These are phyloP conservation scores for Exophiala calicioides DNA, from an alignment of 2,329 filamentous ascomycete genomes.

Conservation along the genomic window DNA sequence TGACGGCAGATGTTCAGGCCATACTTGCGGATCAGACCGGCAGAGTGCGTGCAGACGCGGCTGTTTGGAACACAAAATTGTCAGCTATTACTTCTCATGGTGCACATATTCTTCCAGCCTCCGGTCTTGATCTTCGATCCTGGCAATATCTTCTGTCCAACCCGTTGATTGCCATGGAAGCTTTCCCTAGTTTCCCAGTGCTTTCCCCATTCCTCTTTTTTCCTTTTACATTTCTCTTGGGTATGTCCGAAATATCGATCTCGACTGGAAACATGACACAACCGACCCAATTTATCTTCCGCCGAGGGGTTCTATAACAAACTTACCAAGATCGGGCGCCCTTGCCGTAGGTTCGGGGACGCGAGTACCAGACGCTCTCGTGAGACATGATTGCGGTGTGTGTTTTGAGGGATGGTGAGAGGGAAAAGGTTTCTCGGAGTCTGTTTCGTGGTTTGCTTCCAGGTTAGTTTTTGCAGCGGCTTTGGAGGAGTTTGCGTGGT, in stretches of 20 bases:
- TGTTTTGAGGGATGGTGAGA: no score
- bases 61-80: constrained; percentile 47
- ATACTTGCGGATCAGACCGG: constrained; percentile 99
- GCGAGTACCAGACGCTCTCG: constrained; percentile 99
- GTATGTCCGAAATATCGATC: neutral
- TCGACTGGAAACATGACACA: neutral
- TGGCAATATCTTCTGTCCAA: no score
- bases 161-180: no score
- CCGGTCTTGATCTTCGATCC: neutral
- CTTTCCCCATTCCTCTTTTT: neutral
- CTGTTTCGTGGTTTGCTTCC: no score
- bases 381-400: constrained; percentile 72
- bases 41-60: constrained; percentile 88
- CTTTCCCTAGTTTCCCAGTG: neutral
- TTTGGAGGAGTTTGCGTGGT: no score
- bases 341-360: constrained; percentile 68
- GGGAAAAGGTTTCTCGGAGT: constrained; percentile 10
- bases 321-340: constrained; percentile 35
- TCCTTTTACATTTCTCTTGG: constrained; percentile 1
- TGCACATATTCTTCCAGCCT: neutral
- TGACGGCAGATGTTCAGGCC: constrained; percentile 77
- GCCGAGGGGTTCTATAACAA: neutral
- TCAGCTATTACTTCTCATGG: constrained; percentile 23
- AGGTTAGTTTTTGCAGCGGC: constrained; percentile 5
- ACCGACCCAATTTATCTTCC: neutral